Conservation (phyloP, 805 yeast species). For the Debaryomyces tyrocola region DNA sequence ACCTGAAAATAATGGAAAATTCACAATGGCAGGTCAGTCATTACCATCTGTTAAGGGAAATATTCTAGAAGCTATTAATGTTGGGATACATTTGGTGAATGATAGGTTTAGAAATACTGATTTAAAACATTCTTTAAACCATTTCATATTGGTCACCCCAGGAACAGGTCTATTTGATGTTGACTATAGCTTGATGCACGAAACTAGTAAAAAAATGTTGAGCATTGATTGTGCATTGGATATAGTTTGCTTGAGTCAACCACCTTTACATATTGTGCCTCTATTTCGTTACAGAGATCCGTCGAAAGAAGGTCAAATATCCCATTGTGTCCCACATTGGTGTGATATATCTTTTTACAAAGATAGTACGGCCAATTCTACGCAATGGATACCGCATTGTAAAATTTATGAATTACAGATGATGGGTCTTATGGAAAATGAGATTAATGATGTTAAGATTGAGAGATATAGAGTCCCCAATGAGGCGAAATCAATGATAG, state of each 20-base stretch:
- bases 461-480: constrained; percentile 49
- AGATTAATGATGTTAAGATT: constrained; percentile 66
- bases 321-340: constrained; percentile 92
- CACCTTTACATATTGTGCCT: constrained; percentile 92
- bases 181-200: constrained; percentile 70
- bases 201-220: constrained; percentile 73
- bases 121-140: constrained; percentile 86
- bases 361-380: constrained; percentile 43
- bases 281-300: constrained; percentile 62
- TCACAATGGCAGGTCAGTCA: constrained; percentile 57
- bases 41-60: constrained; percentile 91
- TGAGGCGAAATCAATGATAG: constrained; percentile 44
- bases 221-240: constrained; percentile 86
- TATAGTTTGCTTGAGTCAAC: constrained; percentile 81
- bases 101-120: constrained; percentile 84
- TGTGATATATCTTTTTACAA: constrained; percentile 91
- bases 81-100: constrained; percentile 74
- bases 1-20: constrained; percentile 15
- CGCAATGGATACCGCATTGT: constrained; percentile 90
- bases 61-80: constrained; percentile 78
- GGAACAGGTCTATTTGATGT: constrained; percentile 95
- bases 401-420: constrained; percentile 93
- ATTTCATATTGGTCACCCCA: constrained; percentile 82
- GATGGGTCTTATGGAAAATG: constrained; percentile 98
- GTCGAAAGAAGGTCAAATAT: constrained; percentile 42